Percentiles rank a stretch among this genome's conserved stretches.
These are phyloP conservation scores for Ceratocystis albifundus DNA, from an alignment of 2,329 filamentous ascomycete genomes.

Conservation along the genomic window DNA sequence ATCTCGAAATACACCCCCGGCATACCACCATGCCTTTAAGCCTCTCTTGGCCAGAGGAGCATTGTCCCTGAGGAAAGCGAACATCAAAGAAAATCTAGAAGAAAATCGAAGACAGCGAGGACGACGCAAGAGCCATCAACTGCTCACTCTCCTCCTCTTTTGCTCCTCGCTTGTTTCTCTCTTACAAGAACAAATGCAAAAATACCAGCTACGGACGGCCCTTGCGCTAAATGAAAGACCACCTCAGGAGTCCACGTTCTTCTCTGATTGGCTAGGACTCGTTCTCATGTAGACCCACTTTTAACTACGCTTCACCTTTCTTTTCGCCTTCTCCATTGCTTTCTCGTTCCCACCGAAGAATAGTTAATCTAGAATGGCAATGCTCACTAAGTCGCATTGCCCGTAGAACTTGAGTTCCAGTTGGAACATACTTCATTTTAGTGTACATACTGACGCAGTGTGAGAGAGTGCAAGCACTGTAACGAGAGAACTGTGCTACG, in stretches of 20 bases:
- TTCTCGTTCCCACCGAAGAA: neutral
- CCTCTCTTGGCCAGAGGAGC: neutral
- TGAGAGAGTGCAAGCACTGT: neutral
- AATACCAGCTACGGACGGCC: neutral
- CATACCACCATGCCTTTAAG: too few species aligned
- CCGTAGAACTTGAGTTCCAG: too few species aligned
- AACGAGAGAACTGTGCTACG: too few species aligned
- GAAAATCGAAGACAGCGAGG: neutral
- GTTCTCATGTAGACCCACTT: neutral
- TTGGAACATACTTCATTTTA: neutral
- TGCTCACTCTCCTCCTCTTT: neutral
- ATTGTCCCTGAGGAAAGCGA: neutral
- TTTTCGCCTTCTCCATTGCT: neutral
- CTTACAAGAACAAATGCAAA: neutral
- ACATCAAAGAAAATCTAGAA: neutral
- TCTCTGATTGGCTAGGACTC: neutral
- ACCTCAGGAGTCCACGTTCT: conserved; percentile 10
- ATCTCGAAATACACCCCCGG: too few species aligned
- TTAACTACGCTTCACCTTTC: conserved; percentile 1
- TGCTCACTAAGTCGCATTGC: too few species aligned
- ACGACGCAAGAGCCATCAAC: neutral
- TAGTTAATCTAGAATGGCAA: neutral
- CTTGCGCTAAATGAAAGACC: neutral
- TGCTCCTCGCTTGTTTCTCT: neutral
- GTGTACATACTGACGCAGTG: neutral